Evolutionary conservation across 2,329 filamentous ascomycete species (phyloP).

Genomic region (Trichoderma harzianum): DNA sequence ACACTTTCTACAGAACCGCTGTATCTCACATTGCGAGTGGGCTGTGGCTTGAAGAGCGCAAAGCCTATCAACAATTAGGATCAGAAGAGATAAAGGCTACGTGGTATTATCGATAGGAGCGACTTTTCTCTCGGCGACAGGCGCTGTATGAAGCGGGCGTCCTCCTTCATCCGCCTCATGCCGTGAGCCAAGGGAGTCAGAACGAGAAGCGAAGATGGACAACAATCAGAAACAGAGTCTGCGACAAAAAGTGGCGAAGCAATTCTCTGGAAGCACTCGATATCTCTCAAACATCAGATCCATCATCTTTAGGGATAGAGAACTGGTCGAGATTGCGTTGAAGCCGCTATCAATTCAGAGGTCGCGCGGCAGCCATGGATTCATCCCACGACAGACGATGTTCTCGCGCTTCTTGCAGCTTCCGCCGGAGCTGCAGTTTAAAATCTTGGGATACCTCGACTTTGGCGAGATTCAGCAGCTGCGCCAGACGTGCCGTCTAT

Average conservation of each 20-base stretch:
- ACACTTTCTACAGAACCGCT: neutral
- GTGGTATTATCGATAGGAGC: neutral
- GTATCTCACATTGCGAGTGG: neutral
- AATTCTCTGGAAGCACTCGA: neutral
- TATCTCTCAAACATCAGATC: neutral
- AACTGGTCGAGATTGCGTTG: neutral
- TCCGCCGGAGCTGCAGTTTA: constrained; percentile 41
- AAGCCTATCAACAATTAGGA: neutral
- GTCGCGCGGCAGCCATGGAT: neutral
- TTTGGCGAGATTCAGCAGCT: constrained; percentile 44
- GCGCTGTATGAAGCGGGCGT: neutral
- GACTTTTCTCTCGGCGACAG: neutral
- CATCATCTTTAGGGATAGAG: neutral
- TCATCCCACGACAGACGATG: neutral
- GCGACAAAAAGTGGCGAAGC: neutral
- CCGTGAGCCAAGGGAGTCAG: neutral
- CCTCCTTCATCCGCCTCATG: neutral
- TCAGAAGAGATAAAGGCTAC: neutral
- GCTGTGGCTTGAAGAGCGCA: neutral
- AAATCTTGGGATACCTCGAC: constrained; percentile 39
- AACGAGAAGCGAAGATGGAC: neutral
- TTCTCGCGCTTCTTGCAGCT: constrained; percentile 31
- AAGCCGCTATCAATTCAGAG: neutral
- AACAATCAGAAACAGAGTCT: neutral
- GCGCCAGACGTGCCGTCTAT: constrained; percentile 39